Conservation (phyloP, 2,329 filamentous ascomycete species). For the Alternaria solani region DNA sequence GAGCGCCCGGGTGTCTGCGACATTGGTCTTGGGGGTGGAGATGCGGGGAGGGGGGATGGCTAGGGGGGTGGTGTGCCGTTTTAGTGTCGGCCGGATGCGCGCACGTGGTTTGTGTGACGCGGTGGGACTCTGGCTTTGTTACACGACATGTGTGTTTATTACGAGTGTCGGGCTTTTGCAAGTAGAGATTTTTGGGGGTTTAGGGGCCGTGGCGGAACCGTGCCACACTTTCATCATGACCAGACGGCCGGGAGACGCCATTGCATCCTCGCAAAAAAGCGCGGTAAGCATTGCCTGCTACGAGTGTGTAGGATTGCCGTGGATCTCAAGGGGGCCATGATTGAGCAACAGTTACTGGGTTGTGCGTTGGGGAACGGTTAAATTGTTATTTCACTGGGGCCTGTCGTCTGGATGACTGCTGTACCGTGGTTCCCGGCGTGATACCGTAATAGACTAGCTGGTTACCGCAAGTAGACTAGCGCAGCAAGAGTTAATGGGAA, state of each 20-base stretch:
- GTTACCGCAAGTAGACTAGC: no score
- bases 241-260: neutral
- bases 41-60: constrained; percentile 3
- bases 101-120: constrained; percentile 2
- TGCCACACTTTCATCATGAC: neutral
- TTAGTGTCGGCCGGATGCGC: neutral
- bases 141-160: neutral
- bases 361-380: no score
- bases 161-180: neutral
- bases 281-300: neutral
- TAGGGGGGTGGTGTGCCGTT: constrained; percentile 9
- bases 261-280: neutral
- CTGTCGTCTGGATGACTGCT: no score
- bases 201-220: neutral
- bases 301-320: no score
- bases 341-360: no score
- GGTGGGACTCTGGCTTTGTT: neutral
- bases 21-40: constrained; percentile 9
- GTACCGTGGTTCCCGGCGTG: no score
- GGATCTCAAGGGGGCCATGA: no score
- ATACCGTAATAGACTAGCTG: no score
- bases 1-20: constrained; percentile 3
- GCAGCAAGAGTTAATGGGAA: no score
- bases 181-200: neutral
- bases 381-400: no score